Base-by-base conservation (phyloP, 805 yeast genomes). In the Sugiyamaella mastotermitis region DNA sequence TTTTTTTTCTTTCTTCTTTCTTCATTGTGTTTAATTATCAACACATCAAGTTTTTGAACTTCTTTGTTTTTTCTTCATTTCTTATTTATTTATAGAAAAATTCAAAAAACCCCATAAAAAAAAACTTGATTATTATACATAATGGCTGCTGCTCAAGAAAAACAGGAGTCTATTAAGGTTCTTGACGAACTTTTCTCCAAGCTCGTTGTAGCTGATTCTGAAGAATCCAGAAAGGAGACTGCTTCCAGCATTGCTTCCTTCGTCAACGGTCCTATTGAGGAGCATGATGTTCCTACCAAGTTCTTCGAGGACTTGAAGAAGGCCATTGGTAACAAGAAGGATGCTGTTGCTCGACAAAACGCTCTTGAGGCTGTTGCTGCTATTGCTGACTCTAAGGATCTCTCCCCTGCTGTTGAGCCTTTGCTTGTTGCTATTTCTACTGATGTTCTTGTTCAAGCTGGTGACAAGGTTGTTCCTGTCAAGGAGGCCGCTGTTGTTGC, bases 401-500 rank as follows among this genome's bases (percentile, higher is more conserved):
- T 90, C 65, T 69, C 87, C 49, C 92, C 97, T 62, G 79, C 94
- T 50, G 94, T 87, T 50, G 99, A 92, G 77, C 98, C 99, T 65
- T 84, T 72, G 73, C 71, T 92, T 55, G 95, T 92, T 61, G 78
- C 70, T 42, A 72, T 88, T 61, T 76, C 80, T 55, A 69, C 76
- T 49, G 76, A 67, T 42, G 80, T 92, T 57, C 72, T 85, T 52
- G 71, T 71, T 53, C 82, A 78, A 69, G 69, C 90, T 58, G 97
- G 95, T 76, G 95, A 90, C 74, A 92, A 92, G 78, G 79, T 79
- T 67, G 71, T 71, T 61, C 84, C 76, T 26, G 69, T 80, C 53
- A 81, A 80, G 66, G 77, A 69, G 38, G 74, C 74, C 53, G 97
- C 97, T 55, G 57, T 78, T 42, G 70, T 66, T 42, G 87, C 96